Percentiles rank a stretch among this genome's conserved stretches.
phyloP scores from a whole-genome alignment of 2,329 filamentous ascomycete genomes.

The Talaromyces funiculosus region DNA sequence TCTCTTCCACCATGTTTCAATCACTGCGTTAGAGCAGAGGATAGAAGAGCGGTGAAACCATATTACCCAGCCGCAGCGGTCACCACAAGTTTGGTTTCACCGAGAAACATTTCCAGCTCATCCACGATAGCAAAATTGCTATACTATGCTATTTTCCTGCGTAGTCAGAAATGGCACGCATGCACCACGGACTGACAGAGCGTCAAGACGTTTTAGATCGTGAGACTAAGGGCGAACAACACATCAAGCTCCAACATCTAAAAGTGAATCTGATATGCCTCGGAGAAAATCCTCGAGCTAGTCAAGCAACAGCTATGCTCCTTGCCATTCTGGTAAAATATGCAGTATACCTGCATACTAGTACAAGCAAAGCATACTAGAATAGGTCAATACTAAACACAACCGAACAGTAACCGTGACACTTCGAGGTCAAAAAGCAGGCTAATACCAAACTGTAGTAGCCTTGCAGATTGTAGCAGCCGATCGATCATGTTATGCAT shows the following conservation, averaged over 20 bases:
- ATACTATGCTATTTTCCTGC: neutral
- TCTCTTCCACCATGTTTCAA: too few relatives aligned
- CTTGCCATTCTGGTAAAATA: neutral
- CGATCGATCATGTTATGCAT: neutral
- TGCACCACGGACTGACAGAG: neutral
- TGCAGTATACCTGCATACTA: neutral
- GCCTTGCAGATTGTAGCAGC: neutral
- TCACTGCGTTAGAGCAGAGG: too few relatives aligned
- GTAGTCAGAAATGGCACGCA: neutral
- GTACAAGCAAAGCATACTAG: neutral
- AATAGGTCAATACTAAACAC: neutral
- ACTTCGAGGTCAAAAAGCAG: neutral
- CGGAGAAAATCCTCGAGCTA: neutral
- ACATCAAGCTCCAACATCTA: neutral
- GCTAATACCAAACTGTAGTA: neutral
- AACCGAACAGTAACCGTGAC: neutral
- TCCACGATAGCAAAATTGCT: neutral
- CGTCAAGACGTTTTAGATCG: neutral
- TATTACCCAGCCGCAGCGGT: neutral
- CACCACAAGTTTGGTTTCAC: neutral
- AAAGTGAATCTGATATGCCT: neutral
- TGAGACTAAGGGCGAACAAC: neutral
- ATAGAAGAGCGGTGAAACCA: neutral
- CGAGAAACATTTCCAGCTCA: neutral
- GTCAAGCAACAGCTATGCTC: conserved; percentile 1